Evolutionary conservation across 768 basidiomycete species (phyloP).

Genomic region (Macrolepiota albuminosa): DNA sequence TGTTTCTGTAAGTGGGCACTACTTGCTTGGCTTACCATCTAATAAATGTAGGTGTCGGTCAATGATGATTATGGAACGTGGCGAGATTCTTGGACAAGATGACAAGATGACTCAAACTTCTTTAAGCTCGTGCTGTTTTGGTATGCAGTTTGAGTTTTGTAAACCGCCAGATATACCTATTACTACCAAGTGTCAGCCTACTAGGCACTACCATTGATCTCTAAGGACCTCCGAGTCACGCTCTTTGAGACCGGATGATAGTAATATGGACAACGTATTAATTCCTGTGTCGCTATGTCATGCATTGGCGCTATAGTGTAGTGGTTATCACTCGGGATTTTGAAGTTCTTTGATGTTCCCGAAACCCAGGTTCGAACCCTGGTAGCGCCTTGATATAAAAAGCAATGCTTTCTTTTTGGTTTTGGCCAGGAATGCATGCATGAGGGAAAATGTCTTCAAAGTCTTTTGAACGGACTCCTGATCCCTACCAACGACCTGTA

Average conservation of each 20-base stretch:
- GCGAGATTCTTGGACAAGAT: constrained; percentile 53
- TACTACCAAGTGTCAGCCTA: too few relatives aligned
- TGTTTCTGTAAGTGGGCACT: constrained; percentile 42
- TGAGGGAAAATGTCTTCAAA: too few relatives aligned
- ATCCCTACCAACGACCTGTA: too few relatives aligned
- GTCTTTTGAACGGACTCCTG: too few relatives aligned
- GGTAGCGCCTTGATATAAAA: background rate
- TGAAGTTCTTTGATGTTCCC: background rate
- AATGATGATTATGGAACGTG: constrained; percentile 61
- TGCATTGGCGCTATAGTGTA: constrained; percentile 8
- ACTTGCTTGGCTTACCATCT: constrained; percentile 56
- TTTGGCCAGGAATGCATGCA: too few relatives aligned
- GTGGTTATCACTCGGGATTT: constrained; percentile 16
- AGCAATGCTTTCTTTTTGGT: too few relatives aligned
- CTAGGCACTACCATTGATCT: too few relatives aligned
- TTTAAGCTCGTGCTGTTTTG: constrained; percentile 51
- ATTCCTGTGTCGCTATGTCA: too few relatives aligned
- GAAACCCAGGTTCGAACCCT: constrained; percentile 18
- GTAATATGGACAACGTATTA: too few relatives aligned
- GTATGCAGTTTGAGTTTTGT: constrained; percentile 23
- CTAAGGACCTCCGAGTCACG: too few relatives aligned
- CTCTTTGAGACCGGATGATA: too few relatives aligned
- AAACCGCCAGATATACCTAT: too few relatives aligned
- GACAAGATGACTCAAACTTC: constrained; percentile 34
- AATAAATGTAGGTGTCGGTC: constrained; percentile 65